Base-by-base conservation (phyloP, 345 rosid genomes). In the Moringa oleifera region DNA sequence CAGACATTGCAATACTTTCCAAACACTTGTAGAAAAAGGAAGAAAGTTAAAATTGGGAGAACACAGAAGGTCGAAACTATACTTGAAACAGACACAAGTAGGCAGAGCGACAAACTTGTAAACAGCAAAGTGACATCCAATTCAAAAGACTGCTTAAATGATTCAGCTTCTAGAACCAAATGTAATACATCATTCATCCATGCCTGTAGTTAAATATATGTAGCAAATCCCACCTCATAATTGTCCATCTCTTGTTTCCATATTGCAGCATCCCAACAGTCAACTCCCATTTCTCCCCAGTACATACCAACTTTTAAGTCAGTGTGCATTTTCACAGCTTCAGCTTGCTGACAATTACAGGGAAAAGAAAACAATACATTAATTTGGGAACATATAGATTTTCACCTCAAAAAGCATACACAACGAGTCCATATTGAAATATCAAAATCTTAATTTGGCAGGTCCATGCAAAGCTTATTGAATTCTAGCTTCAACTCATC, bases 251-350 rank as follows among this genome's bases (percentile, higher is more conserved):
- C 68, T 59, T 56, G 64, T 36, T 64, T 68, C 99, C 97, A 94
- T 10, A 36, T 68, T 10, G 71, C 76, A 51, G 73, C 76, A 64
- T 76, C 63, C 97, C 96, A 94, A 73, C 20, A 81, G 70, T 88
- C 96, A 21, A 90, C 81, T 20, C 86, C 89, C 95, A 81, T 90
- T 0, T 71, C 87, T 68, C 99, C 99, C 90, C 90, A 82, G 55
- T 83, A 90, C 81, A 51, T 77, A 17, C 88, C 85, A 49, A 94
- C 95, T 28, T 71, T 73, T 37, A 94, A 74, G 78, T 94, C 96
- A 0, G 90, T 86, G 69, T 83, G 89, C 75, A 56, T 69, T 74
- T 64, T 63, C 67, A 94, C 62, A 45, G 79, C 95, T 59, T 76
- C 79, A 54, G 99, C 96, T 90, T 94, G 97, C 97, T 93, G 59